These are phyloP conservation scores for Echinochloa phyllopogon DNA, from an alignment of 176 grass and related monocot species.

Conservation along the genomic window DNA sequence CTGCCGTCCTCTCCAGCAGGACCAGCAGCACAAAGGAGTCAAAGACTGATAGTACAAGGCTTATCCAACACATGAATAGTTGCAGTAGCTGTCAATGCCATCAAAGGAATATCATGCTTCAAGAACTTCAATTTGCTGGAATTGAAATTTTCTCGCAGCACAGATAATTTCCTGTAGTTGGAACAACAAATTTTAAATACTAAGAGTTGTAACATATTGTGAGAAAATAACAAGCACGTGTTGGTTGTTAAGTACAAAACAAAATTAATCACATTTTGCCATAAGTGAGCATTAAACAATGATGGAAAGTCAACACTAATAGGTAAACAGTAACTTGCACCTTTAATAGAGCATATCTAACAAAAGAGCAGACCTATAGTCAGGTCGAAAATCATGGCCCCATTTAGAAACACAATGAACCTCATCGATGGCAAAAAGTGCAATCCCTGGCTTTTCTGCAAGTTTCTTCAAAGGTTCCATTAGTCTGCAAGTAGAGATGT, in stretches of 20 bases:
- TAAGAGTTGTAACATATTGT: neutral
- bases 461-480: slow-evolving; percentile 89
- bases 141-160: slow-evolving; percentile 84
- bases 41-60: too few species aligned
- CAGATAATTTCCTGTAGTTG: slow-evolving; percentile 58
- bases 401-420: slow-evolving; percentile 98
- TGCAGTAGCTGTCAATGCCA: slow-evolving; percentile 95
- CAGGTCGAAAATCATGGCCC: slow-evolving; percentile 97
- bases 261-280: neutral
- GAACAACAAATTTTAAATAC: slow-evolving; percentile 7
- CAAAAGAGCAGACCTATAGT: slow-evolving; percentile 82
- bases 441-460: slow-evolving; percentile 89
- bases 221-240: neutral
- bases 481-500: slow-evolving; percentile 61
- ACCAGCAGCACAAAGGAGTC: too few species aligned
- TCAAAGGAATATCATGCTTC: slow-evolving; percentile 85
- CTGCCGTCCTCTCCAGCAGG: too few species aligned
- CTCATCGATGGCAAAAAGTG: slow-evolving; percentile 95
- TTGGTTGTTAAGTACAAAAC: slow-evolving; percentile 24
- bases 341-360: slow-evolving; percentile 52
- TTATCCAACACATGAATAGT: too few species aligned
- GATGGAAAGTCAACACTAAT: slow-evolving; percentile 1
- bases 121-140: slow-evolving; percentile 69
- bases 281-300: slow-evolving; percentile 15
- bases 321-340: slow-evolving; percentile 38